phyloP scores from a whole-genome alignment of 768 basidiomycete species.

The Leccinum subgranulosum region DNA sequence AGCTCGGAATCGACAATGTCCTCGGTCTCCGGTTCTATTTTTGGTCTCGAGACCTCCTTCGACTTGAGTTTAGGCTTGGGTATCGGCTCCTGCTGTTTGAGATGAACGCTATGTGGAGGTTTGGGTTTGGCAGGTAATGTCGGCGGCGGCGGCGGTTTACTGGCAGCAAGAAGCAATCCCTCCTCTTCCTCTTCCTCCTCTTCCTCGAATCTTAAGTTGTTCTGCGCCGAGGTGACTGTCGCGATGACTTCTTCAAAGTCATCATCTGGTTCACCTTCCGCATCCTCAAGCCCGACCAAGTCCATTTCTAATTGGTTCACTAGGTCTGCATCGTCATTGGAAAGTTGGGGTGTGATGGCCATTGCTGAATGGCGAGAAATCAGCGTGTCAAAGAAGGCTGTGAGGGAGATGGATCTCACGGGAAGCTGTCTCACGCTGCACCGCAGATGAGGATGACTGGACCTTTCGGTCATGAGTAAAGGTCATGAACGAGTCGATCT shows the following conservation, averaged over 20 bases:
- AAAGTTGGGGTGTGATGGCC: conserved; percentile 19
- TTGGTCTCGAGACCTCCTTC: conserved; percentile 22
- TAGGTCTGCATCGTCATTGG: conserved; percentile 28
- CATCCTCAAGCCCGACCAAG: conserved; percentile 31
- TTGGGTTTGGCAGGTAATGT: conserved; percentile 35
- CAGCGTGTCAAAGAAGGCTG: neutral
- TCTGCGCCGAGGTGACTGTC: conserved; percentile 20
- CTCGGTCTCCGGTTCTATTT: conserved; percentile 15
- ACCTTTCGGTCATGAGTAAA: conserved; percentile 51
- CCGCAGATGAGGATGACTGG: conserved; percentile 22
- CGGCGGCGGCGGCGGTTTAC: conserved; percentile 14
- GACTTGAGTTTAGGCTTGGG: conserved; percentile 28
- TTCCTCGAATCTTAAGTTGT: conserved; percentile 31
- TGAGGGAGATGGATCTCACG: conserved; percentile 14
- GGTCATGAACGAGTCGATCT: conserved; percentile 63
- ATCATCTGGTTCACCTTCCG: conserved; percentile 41
- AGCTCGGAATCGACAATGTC: conserved; percentile 29
- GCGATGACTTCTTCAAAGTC: conserved; percentile 43
- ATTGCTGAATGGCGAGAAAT: conserved; percentile 14
- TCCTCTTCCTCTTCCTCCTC: conserved; percentile 32
- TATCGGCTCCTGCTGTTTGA: conserved; percentile 21
- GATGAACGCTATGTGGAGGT: conserved; percentile 19
- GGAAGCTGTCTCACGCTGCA: conserved; percentile 16
- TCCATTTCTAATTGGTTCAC: conserved; percentile 28
- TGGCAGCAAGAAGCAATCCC: conserved; percentile 27